Evolutionary conservation across 371 early-diverging fungal genomes (phyloP), one percentile per base, ranked within the genome.

Genomic region (Amoeboaphelidium occidentale): DNA sequence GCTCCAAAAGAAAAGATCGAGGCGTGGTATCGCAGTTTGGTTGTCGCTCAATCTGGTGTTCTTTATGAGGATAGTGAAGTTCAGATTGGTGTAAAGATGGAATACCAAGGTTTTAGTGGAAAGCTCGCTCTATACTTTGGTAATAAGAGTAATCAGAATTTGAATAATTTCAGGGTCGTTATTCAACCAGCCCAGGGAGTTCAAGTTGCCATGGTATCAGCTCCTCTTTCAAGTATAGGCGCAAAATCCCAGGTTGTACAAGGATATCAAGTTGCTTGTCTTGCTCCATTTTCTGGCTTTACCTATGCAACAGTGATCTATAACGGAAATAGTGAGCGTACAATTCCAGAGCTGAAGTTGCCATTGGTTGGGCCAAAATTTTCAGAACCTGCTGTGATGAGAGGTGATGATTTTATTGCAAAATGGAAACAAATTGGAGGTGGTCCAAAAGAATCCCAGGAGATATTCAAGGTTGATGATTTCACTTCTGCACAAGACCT

Each of bases 361-460:
- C 97, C 97, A 0, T 62, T 88, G 2, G 64, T 72, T 2, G 52
- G 85, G 23, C 67, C 79, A 13, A 87, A 87, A 49, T 96, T 96
- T 60, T 70, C 84, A 54, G 79, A 82, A 27, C 84, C 86, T 1
- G 80, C 88, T 12, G 64, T 63, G 14, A 73, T 96, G 58, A 57
- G 73, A 22, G 71, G 76, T 3, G 50, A 62, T n/a, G 88, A 85
- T 62, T 96, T 88, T 61, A 86, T 91, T 55, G 63, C 69, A 21
- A 73, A 93, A 23, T 96, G 97, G 97, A 80, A 78, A 57, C 93
- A 91, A 61, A 79, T 96, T 53, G 90, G 85, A 20, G 87, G 81
- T 0, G 59, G 78, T 2, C 80, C 81, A 17, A 69, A 79, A 20
- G 90, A 89, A 55, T 66, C 62, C 22, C 84, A 82, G 56, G 60